Base-by-base conservation (phyloP, 257 asterid genomes). In the Jacaranda copaia region DNA sequence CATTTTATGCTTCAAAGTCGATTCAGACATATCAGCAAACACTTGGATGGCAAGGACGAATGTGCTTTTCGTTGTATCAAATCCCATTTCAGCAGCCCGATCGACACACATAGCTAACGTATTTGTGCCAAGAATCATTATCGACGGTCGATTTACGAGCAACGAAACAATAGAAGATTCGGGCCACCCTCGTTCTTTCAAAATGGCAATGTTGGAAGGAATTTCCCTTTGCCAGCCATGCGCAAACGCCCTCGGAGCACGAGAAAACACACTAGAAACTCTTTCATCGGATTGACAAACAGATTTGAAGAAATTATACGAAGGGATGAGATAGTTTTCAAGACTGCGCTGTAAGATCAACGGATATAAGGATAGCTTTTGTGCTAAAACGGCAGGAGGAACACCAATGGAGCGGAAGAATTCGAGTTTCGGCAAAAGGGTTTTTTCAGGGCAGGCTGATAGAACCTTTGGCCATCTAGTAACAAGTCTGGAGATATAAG, bases 351-450 rank as follows among this genome's bases (percentile, higher is more conserved):
- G 35, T 58, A 82, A 38, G 11, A 75, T 40, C 19, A 13, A n/a
- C 2, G 78, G 78, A 4, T 45, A 35, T 0, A 8, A 20, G 13
- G 70, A 60, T 48, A 73, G 18, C 16, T 20, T 73, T 13, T 14
- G 11, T 0, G 59, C 69, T 5, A 61, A 13, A 38, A 58, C n/a
- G 39, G 75, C 42, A 20, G 7, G 16, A 42, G 77, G 70, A 18
- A 78, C 43, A 25, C 86, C 83, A 14, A 73, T 68, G 15, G 84
- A 79, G 42, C 67, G 32, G 69, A 76, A 66, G 61, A 83, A 83
- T 11, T 83, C 59, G 68, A 83, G 63, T 51, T 83, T 83, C 10
- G 86, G 86, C 74, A 65, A 40, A 6, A 83, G 64, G 61, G 70
- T 76, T 45, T 59, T 74, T 39, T 52, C 6, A 11, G 75, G 67